phyloP scores from a whole-genome alignment of 1,139 yeast genomes.

The Nakaseomyces nivariensis region DNA sequence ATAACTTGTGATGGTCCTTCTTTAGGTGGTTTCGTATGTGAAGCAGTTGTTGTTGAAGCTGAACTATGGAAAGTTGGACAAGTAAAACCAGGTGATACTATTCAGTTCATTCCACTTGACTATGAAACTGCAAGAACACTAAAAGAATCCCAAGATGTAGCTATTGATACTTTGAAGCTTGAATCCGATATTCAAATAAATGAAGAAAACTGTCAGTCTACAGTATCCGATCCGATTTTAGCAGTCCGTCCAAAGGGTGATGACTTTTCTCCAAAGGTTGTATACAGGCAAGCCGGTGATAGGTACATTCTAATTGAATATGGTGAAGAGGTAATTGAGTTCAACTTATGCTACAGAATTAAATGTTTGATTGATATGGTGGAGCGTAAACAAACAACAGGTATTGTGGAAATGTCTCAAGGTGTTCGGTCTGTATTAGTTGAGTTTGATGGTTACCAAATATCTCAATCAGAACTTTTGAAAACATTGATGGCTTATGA shows the following conservation, averaged over 20 bases:
- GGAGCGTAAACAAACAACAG: constrained; percentile 50
- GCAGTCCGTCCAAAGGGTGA: constrained; percentile 38
- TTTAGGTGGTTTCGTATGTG: constrained; percentile 93
- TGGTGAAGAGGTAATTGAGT: constrained; percentile 80
- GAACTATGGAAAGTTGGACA: constrained; percentile 99
- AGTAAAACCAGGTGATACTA: constrained; percentile 83
- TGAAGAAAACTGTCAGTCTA: constrained; percentile 10
- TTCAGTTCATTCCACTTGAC: constrained; percentile 69
- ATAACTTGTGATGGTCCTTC: constrained; percentile 97
- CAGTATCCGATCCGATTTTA: constrained; percentile 41
- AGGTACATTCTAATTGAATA: constrained; percentile 84
- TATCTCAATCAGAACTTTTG: constrained; percentile 53
- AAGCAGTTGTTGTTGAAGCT: constrained; percentile 88
- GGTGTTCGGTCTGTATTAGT: constrained; percentile 92
- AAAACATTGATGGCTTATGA: constrained; percentile 64
- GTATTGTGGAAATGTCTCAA: constrained; percentile 90
- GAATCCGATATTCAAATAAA: neutral
- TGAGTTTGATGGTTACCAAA: constrained; percentile 57
- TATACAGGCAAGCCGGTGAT: constrained; percentile 95
- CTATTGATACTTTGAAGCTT: constrained; percentile 33
- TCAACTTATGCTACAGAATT: constrained; percentile 76
- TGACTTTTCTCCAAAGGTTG: constrained; percentile 55
- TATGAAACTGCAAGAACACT: constrained; percentile 58
- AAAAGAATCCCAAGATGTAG: constrained; percentile 48
- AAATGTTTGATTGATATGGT: constrained; percentile 73